Evolutionary conservation across 192 early-diverging fungal genomes (phyloP).

Genomic region (Coemansia sp.): DNA sequence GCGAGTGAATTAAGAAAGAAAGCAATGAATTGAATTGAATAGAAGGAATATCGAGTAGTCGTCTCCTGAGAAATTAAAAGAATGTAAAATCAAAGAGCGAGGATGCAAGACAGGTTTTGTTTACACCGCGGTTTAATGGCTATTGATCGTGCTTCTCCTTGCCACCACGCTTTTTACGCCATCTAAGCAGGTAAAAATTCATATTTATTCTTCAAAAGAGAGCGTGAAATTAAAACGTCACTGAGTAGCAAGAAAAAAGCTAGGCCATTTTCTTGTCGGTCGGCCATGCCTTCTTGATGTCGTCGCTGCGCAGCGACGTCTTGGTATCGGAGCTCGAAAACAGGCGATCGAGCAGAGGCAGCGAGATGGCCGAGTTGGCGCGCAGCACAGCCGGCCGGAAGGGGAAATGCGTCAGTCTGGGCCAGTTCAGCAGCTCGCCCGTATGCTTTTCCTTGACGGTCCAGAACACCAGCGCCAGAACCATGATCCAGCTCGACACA

Average conservation of each 20-base stretch:
- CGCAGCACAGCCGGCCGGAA: slow-evolving; percentile 40
- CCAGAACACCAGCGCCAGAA: slow-evolving; percentile 37
- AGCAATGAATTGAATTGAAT: slow-evolving; percentile 1
- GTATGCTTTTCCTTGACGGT: slow-evolving; percentile 40
- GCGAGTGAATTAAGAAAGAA: background rate
- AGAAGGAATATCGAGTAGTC: too few relatives aligned
- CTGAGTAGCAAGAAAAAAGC: background rate
- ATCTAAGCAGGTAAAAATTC: too few relatives aligned
- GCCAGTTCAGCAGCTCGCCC: slow-evolving; percentile 55
- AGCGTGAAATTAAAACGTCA: too few relatives aligned
- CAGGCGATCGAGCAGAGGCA: slow-evolving; percentile 41
- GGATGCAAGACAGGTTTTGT: too few relatives aligned
- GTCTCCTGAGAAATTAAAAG: too few relatives aligned
- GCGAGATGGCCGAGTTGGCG: slow-evolving; percentile 31
- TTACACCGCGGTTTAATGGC: too few relatives aligned
- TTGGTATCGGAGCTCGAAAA: slow-evolving; percentile 28
- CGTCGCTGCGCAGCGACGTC: slow-evolving; percentile 25
- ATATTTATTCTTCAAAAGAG: too few relatives aligned
- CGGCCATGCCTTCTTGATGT: slow-evolving; percentile 28
- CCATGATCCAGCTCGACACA: slow-evolving; percentile 30
- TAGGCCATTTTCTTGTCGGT: slow-evolving; percentile 37
- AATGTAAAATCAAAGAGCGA: too few relatives aligned
- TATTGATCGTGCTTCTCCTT: too few relatives aligned
- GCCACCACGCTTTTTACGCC: too few relatives aligned
- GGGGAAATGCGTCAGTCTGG: slow-evolving; percentile 37